Percentiles rank a stretch among this genome's conserved stretches.
Evolutionary conservation across 1,284 basidiomycete species (phyloP).

Genomic region (Ceratobasidium theobromae): DNA sequence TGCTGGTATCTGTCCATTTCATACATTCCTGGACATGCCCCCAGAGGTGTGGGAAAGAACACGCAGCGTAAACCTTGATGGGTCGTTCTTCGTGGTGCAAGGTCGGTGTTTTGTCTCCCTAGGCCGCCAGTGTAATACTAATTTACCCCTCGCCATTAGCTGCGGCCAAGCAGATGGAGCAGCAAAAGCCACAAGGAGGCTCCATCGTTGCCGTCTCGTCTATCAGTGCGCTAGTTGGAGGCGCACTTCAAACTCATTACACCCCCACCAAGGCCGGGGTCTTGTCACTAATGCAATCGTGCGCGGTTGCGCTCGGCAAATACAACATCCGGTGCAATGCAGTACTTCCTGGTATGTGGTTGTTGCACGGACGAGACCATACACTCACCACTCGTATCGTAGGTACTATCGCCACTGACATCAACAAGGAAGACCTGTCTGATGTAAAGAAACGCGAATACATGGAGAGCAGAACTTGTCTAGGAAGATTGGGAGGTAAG

Average conservation of each 20-base stretch:
- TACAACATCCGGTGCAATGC: conserved; percentile 74
- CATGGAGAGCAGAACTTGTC: conserved; percentile 66
- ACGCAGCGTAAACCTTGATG: conserved; percentile 74
- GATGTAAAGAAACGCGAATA: conserved; percentile 61
- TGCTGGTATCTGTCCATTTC: conserved; percentile 81
- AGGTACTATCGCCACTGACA: conserved; percentile 42
- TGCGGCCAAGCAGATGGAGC: conserved; percentile 75
- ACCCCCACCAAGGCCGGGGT: conserved; percentile 82
- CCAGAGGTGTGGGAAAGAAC: conserved; percentile 68
- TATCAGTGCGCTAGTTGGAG: conserved; percentile 77
- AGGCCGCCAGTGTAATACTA: background rate
- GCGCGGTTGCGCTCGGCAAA: conserved; percentile 73
- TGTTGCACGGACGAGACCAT: background rate
- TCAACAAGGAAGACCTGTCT: conserved; percentile 75
- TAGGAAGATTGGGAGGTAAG: conserved; percentile 67
- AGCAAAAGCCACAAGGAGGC: conserved; percentile 68
- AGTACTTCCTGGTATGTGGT: conserved; percentile 63
- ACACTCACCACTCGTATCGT: conserved; percentile 56
- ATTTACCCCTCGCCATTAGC: conserved; percentile 46
- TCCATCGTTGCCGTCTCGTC: conserved; percentile 75
- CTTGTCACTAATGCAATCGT: conserved; percentile 80
- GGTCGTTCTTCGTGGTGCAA: conserved; percentile 75
- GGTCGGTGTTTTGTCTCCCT: conserved; percentile 43
- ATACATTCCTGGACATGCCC: conserved; percentile 76
- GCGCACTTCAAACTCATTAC: conserved; percentile 75